Percentiles rank a stretch among this genome's conserved stretches.
Evolutionary conservation across 2,329 filamentous ascomycete genomes (phyloP).

Genomic region (Colletotrichum lini): DNA sequence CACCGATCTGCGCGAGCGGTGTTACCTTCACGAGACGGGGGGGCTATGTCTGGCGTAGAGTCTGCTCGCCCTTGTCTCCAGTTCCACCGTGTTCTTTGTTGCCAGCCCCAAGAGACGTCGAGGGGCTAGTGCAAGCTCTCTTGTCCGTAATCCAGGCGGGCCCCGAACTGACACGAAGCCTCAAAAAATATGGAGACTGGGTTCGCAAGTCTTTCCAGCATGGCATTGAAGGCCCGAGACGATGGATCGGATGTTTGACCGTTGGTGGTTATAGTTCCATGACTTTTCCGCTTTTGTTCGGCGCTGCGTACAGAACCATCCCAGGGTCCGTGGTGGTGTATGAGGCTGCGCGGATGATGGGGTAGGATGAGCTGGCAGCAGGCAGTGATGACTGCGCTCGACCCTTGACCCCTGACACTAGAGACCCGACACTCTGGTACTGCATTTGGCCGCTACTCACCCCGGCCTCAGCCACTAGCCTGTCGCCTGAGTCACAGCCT

Average conservation of each 20-base stretch:
- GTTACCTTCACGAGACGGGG: slow-evolving; percentile 15
- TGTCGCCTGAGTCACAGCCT: slow-evolving; percentile 33
- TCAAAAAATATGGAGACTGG: slow-evolving; percentile 14
- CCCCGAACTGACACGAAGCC: neutral
- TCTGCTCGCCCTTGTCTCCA: slow-evolving; percentile 7
- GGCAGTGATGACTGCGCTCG: slow-evolving; percentile 31
- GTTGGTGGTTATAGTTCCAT: slow-evolving; percentile 21
- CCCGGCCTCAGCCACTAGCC: slow-evolving; percentile 33
- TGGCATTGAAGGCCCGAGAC: slow-evolving; percentile 21
- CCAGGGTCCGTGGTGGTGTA: slow-evolving; percentile 33
- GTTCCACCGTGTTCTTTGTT: slow-evolving; percentile 20
- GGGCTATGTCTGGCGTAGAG: slow-evolving; percentile 3
- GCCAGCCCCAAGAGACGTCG: slow-evolving; percentile 2
- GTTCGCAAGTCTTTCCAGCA: slow-evolving; percentile 24
- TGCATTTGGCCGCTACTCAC: slow-evolving; percentile 29
- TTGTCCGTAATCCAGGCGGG: no score
- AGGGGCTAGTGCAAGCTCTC: neutral
- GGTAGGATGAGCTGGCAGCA: slow-evolving; percentile 36
- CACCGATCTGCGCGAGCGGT: slow-evolving; percentile 28
- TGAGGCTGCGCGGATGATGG: slow-evolving; percentile 36
- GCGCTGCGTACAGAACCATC: slow-evolving; percentile 30
- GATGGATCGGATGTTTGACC: slow-evolving; percentile 32
- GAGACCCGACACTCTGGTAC: slow-evolving; percentile 40
- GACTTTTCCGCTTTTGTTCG: slow-evolving; percentile 36
- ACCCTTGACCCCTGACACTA: slow-evolving; percentile 40